Base-by-base conservation (phyloP, 306 rosid species). In the Rosa rugosa region DNA sequence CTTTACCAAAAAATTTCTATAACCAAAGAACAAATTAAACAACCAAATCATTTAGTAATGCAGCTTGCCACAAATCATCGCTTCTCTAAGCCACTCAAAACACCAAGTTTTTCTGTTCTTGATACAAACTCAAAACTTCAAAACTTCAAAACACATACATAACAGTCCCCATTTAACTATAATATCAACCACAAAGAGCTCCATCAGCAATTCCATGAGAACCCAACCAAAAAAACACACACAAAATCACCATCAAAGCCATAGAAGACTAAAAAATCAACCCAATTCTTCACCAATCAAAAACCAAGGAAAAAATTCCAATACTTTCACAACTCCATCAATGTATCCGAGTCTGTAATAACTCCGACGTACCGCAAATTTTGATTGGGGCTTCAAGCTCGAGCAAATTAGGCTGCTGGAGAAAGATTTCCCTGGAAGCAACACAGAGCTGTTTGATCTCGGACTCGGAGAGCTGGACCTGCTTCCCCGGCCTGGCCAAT, bases 321-420 rank as follows among this genome's bases (percentile, higher is more conserved):
- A 4, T 11, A 45, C 14, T 12, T 25, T 2, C 4, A 45, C 12
- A 72, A 11, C 64, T 31, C 50, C 0, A 46, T 62, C 36, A 64
- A 76, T 31, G 72, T 34, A 60, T 45, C 53, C 16, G 22, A 34
- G 34, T 53, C 1, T 0, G 53, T 25, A 79, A 54, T 47, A 3
- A 49, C 54, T 22, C 34, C 4, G 11, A 22, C 59, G 65, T 79
- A 94, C 98, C 98, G 62, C 98, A 94, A 84, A 94, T 92, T 91
- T 94, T 92, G 85, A 94, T 90, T 64, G 97, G 97, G 79, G 97
- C 97, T 81, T 91, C 97, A 16, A 94, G 98, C 89, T 94, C 98
- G 47, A 94, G 97, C 85, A 94, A 88, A 87, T 89, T 92, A 44
- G 97, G 91, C 80, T 94, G 98, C 27, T 81, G 89, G 74, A 89